Base-by-base conservation (phyloP, 495 filamentous ascomycete genomes). In the Penicillium chermesinum region DNA sequence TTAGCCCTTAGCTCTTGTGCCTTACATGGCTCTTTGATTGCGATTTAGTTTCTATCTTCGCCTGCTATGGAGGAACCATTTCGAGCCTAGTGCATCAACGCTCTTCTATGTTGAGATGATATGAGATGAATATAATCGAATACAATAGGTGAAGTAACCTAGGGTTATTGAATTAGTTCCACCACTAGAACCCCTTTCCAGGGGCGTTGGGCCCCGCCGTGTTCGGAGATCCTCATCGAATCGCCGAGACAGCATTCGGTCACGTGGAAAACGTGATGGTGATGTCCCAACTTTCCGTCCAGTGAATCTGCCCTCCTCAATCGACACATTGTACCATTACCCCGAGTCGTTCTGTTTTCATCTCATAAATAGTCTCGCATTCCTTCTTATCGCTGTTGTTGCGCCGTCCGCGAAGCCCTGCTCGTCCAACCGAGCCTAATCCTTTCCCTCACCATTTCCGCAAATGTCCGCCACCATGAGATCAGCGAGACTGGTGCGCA, bases 401-500 rank as follows among this genome's bases (percentile, higher is more conserved):
- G 65, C 52, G 50, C 46, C 40, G 46, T 40, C 49, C 33, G 56
- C 41, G 19, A 52, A 34, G 14, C 39, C 42, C 57, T 45, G 63
- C 63, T 67, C 59, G 62, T 44, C 55, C 35, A 41, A 21, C 42
- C 56, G 66, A 62, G 61, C 63, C 33, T 41, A 56, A 46, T 44
- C 53, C 54, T 53, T 55, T 55, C 48, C 52, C 52, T 62, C 49
- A 55, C 52, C 59, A n/a, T 62, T 61, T 62, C 62, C 66, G 59
- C 59, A 55, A 63, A 73, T 73, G 66, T 70, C 70, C 59, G 68
- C 65, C 52, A 63, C 65, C 18, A 65, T 72, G 63, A 70, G 69
- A 59, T 71, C 68, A 30, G 61, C 67, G 57, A 59, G 63, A 44
- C 63, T 73, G 54, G 64, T 71, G 58, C 71, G 69, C 64, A 65